phyloP scores from a whole-genome alignment of 371 early-diverging fungal species.

The Mucor irregularis region DNA sequence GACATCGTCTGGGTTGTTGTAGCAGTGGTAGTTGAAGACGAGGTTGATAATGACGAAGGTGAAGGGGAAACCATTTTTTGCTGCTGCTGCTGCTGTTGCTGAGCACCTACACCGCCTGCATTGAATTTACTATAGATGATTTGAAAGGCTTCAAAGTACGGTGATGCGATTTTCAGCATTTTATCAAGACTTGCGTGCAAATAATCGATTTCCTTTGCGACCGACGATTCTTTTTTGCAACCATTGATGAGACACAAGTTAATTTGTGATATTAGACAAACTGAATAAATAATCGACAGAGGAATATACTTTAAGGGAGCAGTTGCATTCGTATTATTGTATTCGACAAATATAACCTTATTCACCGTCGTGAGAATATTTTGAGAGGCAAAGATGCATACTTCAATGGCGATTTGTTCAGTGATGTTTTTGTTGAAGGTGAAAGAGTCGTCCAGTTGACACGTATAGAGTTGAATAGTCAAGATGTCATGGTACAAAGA shows the following conservation, averaged over 20 bases:
- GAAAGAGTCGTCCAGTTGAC: background rate
- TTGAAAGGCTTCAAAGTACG: background rate
- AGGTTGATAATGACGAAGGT: background rate
- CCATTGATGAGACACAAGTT: background rate
- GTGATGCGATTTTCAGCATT: background rate
- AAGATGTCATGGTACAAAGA: slow-evolving; percentile 5
- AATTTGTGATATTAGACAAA: background rate
- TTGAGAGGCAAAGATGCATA: slow-evolving; percentile 1
- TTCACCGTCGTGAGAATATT: slow-evolving; percentile 12
- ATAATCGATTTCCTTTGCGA: background rate
- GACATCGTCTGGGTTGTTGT: background rate
- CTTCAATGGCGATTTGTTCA: background rate
- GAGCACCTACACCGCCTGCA: too few species aligned
- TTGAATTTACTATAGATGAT: background rate
- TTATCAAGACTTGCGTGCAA: background rate
- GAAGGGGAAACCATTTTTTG: slow-evolving; percentile 1
- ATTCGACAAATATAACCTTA: background rate
- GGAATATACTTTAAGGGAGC: background rate
- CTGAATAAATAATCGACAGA: background rate
- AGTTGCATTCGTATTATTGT: background rate
- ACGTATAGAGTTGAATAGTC: background rate
- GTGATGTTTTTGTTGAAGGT: background rate
- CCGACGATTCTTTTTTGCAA: background rate
- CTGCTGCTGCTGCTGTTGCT: too few species aligned
- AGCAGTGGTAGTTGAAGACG: background rate